Percentiles rank a stretch among this genome's conserved stretches.
Conservation (phyloP, 805 yeast species). For the Hanseniaspora guilliermondii region DNA sequence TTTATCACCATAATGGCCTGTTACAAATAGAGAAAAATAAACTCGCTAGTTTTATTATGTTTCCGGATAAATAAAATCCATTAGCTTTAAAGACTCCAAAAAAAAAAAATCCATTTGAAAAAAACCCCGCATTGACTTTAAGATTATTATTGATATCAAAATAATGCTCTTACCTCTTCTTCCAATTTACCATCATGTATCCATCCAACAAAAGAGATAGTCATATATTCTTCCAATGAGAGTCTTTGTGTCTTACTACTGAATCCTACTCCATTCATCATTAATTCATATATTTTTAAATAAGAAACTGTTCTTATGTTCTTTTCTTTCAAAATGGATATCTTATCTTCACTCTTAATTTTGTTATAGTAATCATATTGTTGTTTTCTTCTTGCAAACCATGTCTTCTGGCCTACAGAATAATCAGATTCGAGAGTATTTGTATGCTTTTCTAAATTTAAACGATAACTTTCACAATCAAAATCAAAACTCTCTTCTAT, state of each 20-base stretch:
- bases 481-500: not conserved
- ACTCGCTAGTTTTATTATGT: too few species aligned
- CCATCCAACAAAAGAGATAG: constrained; percentile 10
- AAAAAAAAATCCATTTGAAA: not conserved
- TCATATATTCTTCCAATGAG: constrained; percentile 6
- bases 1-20: too few species aligned
- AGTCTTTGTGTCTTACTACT: not conserved
- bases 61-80: too few species aligned
- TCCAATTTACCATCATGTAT: constrained; percentile 13
- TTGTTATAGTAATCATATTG: constrained; percentile 1
- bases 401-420: constrained; percentile 4
- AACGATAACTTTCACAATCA: not conserved
- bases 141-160: not conserved
- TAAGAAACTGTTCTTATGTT: constrained; percentile 2
- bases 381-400: constrained; percentile 9
- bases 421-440: too few species aligned
- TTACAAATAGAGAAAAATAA: too few species aligned
- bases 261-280: constrained; percentile 1
- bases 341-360: not conserved
- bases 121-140: not conserved
- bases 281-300: constrained; percentile 6
- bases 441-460: not conserved
- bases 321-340: not conserved
- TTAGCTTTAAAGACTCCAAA: not conserved
- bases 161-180: constrained; percentile 6